Conservation (phyloP, 2,329 filamentous ascomycete species). For the Tolypocladium tundrense region DNA sequence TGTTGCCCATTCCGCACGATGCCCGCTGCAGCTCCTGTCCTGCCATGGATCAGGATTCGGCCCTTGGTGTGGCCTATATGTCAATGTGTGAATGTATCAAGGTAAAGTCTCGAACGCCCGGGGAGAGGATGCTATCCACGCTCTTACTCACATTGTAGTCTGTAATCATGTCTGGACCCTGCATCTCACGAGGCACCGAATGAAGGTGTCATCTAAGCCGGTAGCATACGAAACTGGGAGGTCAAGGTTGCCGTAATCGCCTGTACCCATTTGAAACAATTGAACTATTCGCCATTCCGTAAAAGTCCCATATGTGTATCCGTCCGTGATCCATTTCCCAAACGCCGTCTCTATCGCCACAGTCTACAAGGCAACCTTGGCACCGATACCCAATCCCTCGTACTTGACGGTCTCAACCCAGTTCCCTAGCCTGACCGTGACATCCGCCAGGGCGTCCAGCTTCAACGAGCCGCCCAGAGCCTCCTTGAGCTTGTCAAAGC, state of each 20-base stretch:
- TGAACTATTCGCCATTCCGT: background rate
- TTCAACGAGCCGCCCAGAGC: slow-evolving; percentile 73
- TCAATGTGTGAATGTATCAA: background rate
- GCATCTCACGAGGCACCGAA: background rate
- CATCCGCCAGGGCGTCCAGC: slow-evolving; percentile 66
- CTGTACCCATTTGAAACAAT: background rate
- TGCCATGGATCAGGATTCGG: background rate
- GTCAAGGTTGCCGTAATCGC: background rate
- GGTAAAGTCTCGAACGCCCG: background rate
- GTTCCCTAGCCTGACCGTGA: slow-evolving; percentile 62
- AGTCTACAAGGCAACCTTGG: slow-evolving; percentile 32
- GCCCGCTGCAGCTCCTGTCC: background rate
- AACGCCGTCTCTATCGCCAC: background rate
- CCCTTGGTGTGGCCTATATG: background rate
- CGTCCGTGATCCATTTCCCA: background rate
- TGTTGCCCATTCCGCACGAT: background rate
- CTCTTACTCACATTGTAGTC: background rate
- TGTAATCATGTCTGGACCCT: background rate
- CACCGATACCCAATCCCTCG: slow-evolving; percentile 58
- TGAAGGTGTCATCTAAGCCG: background rate
- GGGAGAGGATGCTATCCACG: background rate
- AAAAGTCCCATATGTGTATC: background rate
- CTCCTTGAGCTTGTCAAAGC: slow-evolving; percentile 69
- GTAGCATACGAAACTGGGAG: too few relatives aligned
- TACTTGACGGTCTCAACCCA: slow-evolving; percentile 70